phyloP scores from a whole-genome alignment of 345 rosid species.

The Eucalyptus viminalis region DNA sequence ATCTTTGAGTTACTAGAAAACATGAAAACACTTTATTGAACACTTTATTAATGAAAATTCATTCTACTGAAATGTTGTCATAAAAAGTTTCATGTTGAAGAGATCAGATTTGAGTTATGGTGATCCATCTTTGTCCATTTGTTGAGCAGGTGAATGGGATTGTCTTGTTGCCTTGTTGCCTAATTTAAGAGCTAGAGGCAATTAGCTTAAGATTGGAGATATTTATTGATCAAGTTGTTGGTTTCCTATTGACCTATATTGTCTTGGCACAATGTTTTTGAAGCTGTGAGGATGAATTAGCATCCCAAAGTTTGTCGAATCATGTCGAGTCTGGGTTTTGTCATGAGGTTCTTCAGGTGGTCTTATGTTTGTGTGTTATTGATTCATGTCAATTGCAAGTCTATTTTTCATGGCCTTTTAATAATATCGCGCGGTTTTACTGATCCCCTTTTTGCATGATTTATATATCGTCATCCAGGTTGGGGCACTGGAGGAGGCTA shows the following conservation, averaged over 20 bases:
- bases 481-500: conserved; percentile 74
- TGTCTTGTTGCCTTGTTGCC: not conserved
- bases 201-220: not conserved
- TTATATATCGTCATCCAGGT: conserved; percentile 14
- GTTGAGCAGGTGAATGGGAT: not conserved
- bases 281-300: not conserved
- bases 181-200: not conserved
- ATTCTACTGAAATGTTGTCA: not conserved
- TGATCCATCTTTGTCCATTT: not conserved
- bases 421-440: not conserved
- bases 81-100: not conserved
- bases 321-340: not conserved
- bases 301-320: not conserved
- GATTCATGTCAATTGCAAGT: not conserved
- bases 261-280: not conserved
- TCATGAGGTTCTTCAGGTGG: not conserved
- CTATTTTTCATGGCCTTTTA: not conserved
- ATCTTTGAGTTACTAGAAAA: not conserved
- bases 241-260: not conserved
- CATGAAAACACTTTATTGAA: not conserved
- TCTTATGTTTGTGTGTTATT: not conserved
- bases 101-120: not conserved
- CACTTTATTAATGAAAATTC: not conserved
- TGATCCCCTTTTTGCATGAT: not conserved
- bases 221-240: not conserved